Base-by-base conservation (phyloP, 257 asterid genomes). In the Solanum ossicruentum region DNA sequence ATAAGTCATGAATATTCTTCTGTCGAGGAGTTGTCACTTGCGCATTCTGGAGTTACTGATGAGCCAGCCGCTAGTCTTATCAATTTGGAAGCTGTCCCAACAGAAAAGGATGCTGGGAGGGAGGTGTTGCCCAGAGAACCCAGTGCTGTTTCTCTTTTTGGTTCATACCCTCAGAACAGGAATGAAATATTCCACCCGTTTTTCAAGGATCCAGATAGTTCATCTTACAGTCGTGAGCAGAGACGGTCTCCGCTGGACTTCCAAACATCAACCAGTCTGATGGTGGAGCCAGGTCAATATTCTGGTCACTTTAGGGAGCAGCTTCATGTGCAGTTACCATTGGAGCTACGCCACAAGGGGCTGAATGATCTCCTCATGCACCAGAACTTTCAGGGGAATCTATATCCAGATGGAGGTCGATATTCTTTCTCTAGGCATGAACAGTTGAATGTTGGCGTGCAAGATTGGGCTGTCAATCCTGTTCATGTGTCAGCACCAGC, bases 171-270 rank as follows among this genome's bases (percentile, higher is more conserved):
- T 82, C 93, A 89, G 86, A 91, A 89, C 81, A 91, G 91, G 71
- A 92, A 87, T 71, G 99, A 92, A 85, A 85, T 91, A 58, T 90
- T 92, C 81, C 95, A 93, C 36, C 87, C 99, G 36, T 87, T 93
- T 51, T 86, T 91, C 85, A 93, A 91, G 90, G 89, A 86, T 61
- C 93, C 87, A 88, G 89, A 86, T 86, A 86, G 87, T 77, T 85
- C 90, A 84, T 67, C 93, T 55, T 90, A 88, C 85, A 93, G 91
- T 84, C 91, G 89, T 55, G 93, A 87, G 54, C 94, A 87, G 88
- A 92, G 90, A 84, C 94, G 90, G 65, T 32, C 87, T 65, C 94
- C 90, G 28, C 79, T 93, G 88, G 91, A 88, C 28, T 92, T 91
- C 84, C 94, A 91, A 83, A 88, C 90, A 4, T 87, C 90, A 39